A percentile compares a stretch with the other conserved stretches of the same genome.
Conservation (phyloP, 2,329 filamentous ascomycete genomes). For the Trichoderma afroharzianum region DNA sequence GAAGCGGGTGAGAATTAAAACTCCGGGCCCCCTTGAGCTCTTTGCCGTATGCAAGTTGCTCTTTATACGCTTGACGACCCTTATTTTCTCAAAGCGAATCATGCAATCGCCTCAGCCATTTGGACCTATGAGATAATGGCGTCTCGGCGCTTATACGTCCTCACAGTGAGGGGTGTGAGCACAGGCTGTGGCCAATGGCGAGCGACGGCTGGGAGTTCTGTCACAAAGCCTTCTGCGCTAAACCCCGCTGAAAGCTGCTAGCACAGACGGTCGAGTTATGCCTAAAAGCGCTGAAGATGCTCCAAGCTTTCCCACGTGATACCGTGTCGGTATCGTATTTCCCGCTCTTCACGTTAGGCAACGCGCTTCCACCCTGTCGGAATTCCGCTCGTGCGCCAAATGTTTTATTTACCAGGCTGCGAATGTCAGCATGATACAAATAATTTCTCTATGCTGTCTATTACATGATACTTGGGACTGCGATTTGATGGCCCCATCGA, state of each 20-base stretch:
- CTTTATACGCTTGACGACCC: neutral
- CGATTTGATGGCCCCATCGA: constrained; percentile 2
- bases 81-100: neutral
- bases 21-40: neutral
- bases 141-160: constrained; percentile 18
- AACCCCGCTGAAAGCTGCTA: neutral
- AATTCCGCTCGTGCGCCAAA: neutral
- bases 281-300: neutral
- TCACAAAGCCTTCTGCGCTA: neutral
- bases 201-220: neutral
- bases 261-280: neutral
- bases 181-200: constrained; percentile 12
- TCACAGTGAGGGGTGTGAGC: constrained; percentile 16
- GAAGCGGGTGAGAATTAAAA: neutral
- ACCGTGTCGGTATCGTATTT: constrained; percentile 12
- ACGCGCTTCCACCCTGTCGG: neutral
- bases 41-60: neutral
- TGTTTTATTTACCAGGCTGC: neutral
- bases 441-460: neutral
- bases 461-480: neutral
- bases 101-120: neutral
- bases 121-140: neutral
- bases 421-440: neutral
- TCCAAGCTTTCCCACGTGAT: constrained; percentile 5
- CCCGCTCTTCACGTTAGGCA: neutral